Conservation (phyloP, 768 basidiomycete genomes). For the Amyloporia xantha region DNA sequence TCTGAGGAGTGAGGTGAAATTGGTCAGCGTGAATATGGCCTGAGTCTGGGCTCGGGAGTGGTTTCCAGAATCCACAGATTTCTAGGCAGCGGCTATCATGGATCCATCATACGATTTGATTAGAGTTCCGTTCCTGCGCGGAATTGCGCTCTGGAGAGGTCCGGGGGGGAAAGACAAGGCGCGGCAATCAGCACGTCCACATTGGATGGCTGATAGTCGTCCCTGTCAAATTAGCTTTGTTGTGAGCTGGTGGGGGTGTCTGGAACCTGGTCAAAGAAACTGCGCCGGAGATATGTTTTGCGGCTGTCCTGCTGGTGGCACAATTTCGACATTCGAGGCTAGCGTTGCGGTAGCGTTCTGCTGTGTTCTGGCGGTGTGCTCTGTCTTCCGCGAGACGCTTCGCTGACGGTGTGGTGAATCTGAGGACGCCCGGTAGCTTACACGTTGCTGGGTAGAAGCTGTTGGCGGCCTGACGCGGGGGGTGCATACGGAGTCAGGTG, state of each 20-base stretch:
- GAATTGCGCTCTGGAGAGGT: slow-evolving; percentile 11
- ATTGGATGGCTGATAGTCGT: slow-evolving; percentile 1
- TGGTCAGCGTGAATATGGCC: not conserved
- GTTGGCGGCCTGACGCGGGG: too few relatives aligned
- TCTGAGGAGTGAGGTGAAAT: not conserved
- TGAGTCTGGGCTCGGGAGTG: not conserved
- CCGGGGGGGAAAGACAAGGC: slow-evolving; percentile 6
- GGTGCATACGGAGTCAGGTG: too few relatives aligned
- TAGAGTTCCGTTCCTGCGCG: slow-evolving; percentile 1
- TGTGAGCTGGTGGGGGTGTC: not conserved
- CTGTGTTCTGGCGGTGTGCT: not conserved
- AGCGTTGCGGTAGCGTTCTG: not conserved
- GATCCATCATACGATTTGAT: slow-evolving; percentile 12
- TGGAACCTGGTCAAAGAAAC: not conserved
- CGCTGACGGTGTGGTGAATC: not conserved
- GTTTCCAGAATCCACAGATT: not conserved
- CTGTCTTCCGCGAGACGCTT: not conserved
- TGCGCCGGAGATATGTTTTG: slow-evolving; percentile 1
- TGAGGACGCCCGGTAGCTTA: not conserved
- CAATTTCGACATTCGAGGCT: not conserved
- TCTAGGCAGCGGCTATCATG: slow-evolving; percentile 15
- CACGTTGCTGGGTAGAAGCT: too few relatives aligned
- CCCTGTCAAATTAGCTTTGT: slow-evolving; percentile 1
- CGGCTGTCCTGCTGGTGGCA: not conserved
- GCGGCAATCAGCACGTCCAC: slow-evolving; percentile 14